Base-by-base conservation (phyloP, 768 basidiomycete genomes). In the Mycena galericulata region DNA sequence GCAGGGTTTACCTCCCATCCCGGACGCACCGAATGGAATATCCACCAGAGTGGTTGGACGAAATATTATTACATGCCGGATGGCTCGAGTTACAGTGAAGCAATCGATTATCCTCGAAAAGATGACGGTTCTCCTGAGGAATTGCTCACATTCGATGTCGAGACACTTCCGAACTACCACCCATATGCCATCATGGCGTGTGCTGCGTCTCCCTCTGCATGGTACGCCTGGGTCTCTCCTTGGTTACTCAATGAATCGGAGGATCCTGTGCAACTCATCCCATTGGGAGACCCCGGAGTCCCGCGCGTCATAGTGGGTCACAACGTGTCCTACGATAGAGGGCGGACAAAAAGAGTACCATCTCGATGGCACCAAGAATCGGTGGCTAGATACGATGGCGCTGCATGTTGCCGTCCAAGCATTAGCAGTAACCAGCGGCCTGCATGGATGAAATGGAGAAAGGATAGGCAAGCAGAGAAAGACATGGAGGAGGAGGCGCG, bases 221-320 rank as follows among this genome's bases (percentile, higher is more conserved):
- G 98, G 97, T 99, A 99, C 75, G 88, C 89, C 4, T 99, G 98
- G 97, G 89, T 98, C 68, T 96, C 94, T 0, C 98, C 98, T 0
- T 97, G 96, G 96, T 79, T 98, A 12, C 84, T 96, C 5, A 88
- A 87, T 17, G 83, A 90, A 55, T 81, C 88, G 22, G 76, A 80
- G 1, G 79, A 83, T 63, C 81, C 84, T 11, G 82, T 88, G 47
- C 94, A 97, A 32, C 83, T 97, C 59, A 89, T 97, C 56, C 90
- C 95, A 0, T 67, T 97, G 3, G 93, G 94, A 1, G 80, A 86
- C 58, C 78, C 88, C 12, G 67, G 76, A 14, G 70, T 77, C 0
- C 83, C 91, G 1, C 87, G 90, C 17, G 76, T 98, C 32, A 82
- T 98, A 27, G 90, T 98, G 32, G 97, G 98, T 3, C 98, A 99